Evolutionary conservation across 2,329 filamentous ascomycete genomes (phyloP).

Genomic region (Trichoderma lentiforme): DNA sequence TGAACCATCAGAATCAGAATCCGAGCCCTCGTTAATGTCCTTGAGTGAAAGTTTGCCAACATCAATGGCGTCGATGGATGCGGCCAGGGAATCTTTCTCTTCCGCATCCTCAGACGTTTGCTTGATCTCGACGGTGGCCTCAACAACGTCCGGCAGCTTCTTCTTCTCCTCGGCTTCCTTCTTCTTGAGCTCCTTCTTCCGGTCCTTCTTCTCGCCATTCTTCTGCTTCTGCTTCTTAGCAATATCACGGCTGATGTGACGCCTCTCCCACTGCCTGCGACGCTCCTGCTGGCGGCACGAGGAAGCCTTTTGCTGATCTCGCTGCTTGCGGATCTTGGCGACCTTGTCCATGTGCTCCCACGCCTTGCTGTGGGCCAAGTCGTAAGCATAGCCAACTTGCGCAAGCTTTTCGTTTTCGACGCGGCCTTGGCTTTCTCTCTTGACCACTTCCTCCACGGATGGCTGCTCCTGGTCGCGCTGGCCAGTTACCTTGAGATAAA

Average conservation of each 20-base stretch:
- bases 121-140: conserved; percentile 13
- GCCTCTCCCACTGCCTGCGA: conserved; percentile 48
- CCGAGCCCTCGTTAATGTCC: conserved; percentile 20
- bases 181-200: conserved; percentile 24
- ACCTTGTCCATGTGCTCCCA: conserved; percentile 49
- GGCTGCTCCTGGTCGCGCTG: conserved; percentile 41
- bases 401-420: conserved; percentile 56
- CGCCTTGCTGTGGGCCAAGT: conserved; percentile 58
- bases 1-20: conserved; percentile 32
- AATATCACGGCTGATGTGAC: conserved; percentile 43
- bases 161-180: conserved; percentile 21
- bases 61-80: conserved; percentile 20
- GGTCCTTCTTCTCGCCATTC: conserved; percentile 36
- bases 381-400: conserved; percentile 56
- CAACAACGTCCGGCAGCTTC: conserved; percentile 24
- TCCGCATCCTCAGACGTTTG: not conserved
- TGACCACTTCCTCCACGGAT: conserved; percentile 56
- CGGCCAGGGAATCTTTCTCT: conserved; percentile 21
- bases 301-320: conserved; percentile 48
- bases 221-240: conserved; percentile 41
- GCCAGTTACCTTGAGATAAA: conserved; percentile 55
- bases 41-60: conserved; percentile 21
- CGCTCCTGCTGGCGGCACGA: conserved; percentile 44
- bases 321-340: conserved; percentile 47
- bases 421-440: conserved; percentile 46